A percentile compares a stretch with the other conserved stretches of the same genome.
phyloP scores from a whole-genome alignment of 73 alveolate species.

The Paramecium sonneborni region DNA sequence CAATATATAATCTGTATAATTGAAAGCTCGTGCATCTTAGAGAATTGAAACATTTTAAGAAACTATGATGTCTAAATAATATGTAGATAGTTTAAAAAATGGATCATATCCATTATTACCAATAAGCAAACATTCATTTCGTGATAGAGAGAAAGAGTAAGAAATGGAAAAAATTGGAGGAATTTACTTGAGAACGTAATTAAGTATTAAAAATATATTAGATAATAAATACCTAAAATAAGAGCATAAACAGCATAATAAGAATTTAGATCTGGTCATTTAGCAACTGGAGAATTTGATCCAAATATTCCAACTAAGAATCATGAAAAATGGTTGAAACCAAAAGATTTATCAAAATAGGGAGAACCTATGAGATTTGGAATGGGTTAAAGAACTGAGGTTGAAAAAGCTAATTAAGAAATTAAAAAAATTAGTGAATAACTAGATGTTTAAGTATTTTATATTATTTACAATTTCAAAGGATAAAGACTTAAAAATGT shows the following conservation, averaged over 20 bases:
- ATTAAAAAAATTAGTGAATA: neutral
- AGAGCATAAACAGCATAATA: constrained; percentile 22
- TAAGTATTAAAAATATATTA: neutral
- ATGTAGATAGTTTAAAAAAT: neutral
- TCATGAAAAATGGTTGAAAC: constrained; percentile 18
- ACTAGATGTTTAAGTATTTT: constrained; percentile 12
- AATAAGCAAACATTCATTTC: constrained; percentile 12
- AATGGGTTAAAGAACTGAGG: neutral
- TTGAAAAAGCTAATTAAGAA: neutral
- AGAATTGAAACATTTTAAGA: neutral
- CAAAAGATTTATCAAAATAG: neutral
- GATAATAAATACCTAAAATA: neutral
- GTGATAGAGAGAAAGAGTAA: constrained; percentile 27
- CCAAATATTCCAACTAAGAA: constrained; percentile 2
- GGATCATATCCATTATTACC: constrained; percentile 35
- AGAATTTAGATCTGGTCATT: neutral
- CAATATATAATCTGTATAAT: constrained; percentile 18
- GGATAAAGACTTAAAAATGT: constrained; percentile 35
- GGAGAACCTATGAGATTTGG: constrained; percentile 41
- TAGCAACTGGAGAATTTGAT: neutral
- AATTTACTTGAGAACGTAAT: neutral
- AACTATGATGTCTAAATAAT: constrained; percentile 36
- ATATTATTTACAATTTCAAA: neutral
- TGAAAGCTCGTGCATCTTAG: constrained; percentile 16
- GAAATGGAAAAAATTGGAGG: constrained; percentile 22